These are phyloP conservation scores for Macadamia integrifolia DNA, from an alignment of 164 flowering plant species.

Conservation along the genomic window DNA sequence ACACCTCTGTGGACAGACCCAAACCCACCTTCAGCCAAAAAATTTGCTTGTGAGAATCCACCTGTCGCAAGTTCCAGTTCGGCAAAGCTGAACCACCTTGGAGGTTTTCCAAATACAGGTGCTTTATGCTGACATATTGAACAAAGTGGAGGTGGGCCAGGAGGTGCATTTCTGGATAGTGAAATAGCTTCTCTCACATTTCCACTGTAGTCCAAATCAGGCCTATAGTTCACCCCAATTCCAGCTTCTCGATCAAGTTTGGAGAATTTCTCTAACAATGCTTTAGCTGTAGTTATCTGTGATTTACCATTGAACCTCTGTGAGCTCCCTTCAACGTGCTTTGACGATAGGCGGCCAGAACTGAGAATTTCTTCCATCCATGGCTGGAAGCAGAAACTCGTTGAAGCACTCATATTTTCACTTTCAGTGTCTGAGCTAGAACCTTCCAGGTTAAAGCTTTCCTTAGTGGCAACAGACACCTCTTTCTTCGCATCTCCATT, in stretches of 20 bases:
- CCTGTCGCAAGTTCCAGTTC: conserved; percentile 81
- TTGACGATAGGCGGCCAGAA: conserved; percentile 23
- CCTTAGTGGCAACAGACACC: conserved; percentile 15
- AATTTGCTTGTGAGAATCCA: conserved; percentile 72
- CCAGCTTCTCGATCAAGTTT: conserved; percentile 40
- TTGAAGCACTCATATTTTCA: conserved; percentile 37
- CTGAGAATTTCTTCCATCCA: conserved; percentile 41
- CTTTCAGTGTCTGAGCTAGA: conserved; percentile 51
- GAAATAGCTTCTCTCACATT: conserved; percentile 60
- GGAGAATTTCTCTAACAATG: conserved; percentile 41
- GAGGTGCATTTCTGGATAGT: conserved; percentile 48
- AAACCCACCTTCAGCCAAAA: conserved; percentile 97
- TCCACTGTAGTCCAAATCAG: conserved; percentile 32
- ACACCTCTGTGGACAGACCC: conserved; percentile 89
- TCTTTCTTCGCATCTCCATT: conserved; percentile 34
- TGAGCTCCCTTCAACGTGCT: conserved; percentile 20
- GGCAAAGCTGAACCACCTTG: conserved; percentile 67
- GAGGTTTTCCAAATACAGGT: conserved; percentile 83
- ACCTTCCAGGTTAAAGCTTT: conserved; percentile 23
- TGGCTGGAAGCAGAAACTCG: conserved; percentile 48
- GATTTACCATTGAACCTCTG: conserved; percentile 23
- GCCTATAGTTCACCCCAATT: conserved; percentile 28
- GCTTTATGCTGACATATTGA: conserved; percentile 81
- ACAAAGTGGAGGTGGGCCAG: conserved; percentile 81
- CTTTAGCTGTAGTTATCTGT: conserved; percentile 29